Base-by-base conservation (phyloP, 805 yeast species). In the Monosporozyma yasuniensis region DNA sequence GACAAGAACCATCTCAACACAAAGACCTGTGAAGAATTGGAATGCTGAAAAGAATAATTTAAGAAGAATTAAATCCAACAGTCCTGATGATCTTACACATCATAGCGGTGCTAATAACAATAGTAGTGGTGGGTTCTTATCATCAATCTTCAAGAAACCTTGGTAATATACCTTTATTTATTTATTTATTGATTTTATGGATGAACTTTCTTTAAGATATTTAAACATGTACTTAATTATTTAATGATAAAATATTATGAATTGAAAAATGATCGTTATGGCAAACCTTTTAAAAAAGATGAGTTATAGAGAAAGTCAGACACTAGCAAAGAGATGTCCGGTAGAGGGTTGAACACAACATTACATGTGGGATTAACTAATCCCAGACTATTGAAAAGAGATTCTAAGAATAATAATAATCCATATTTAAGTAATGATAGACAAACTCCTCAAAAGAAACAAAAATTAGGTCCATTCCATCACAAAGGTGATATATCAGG, bases 341-440 rank as follows among this genome's bases (percentile, higher is more conserved):
- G 42, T 19, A 21, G 52, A 44, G 71, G 71, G 16, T 46, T 67
- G 28, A 53, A 59, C 16, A 58, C 61, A 2, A 63, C 60, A 25
- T 51, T 64, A n/a, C 66, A 67, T 44, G 64, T 69, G 1, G 57
- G 42, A 16, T 39, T 39, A 4, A 39, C 42, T 4, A 39, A 39
- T 21, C 42, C 42, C 10, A 39, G 42, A 12, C 8, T 39, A 8
- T 21, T 39, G 25, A 39, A 39, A 39, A 19, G 42, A 21, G 27
- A 39, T 11, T 22, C 42, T 10, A 52, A 56, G 42, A 52, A 54
- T 37, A 46, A 47, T 11, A 39, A 39, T 14, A 66, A 67, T 52
- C 69, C 70, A 6, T 67, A 67, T 47, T 45, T 67, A 34, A 50
- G 56, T 39, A 43, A 49, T n/a, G 35, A 50, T 10, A 47, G 44